phyloP scores from a whole-genome alignment of 441 rosid genomes.

The Brassica balearica region DNA sequence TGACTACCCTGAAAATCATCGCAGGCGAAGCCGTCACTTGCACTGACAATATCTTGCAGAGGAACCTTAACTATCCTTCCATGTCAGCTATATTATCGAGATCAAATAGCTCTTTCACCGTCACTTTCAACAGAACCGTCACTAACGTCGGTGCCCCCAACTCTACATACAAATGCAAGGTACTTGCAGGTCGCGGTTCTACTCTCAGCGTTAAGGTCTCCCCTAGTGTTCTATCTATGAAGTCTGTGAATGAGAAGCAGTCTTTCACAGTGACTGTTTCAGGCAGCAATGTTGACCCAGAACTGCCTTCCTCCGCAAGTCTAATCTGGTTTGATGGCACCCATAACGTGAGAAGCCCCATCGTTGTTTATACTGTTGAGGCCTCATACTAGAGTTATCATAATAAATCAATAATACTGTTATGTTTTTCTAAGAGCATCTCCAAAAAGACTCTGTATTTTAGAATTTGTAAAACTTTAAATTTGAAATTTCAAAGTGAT shows the following conservation, averaged over 20 bases:
- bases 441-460: too few species aligned
- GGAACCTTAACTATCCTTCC: constrained; percentile 42
- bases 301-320: constrained; percentile 34
- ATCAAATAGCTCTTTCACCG: constrained; percentile 24
- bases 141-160: constrained; percentile 53
- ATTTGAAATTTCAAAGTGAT: too few species aligned
- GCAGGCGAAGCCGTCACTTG: constrained; percentile 28
- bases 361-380: constrained; percentile 35
- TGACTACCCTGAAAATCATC: neutral
- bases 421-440: neutral
- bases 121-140: constrained; percentile 51
- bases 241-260: constrained; percentile 43
- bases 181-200: constrained; percentile 14
- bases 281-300: neutral
- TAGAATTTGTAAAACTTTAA: too few species aligned
- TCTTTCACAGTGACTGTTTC: constrained; percentile 45
- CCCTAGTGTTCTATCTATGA: constrained; percentile 47
- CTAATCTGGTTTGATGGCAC: constrained; percentile 53
- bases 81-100: constrained; percentile 18
- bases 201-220: constrained; percentile 40
- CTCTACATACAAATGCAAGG: constrained; percentile 48
- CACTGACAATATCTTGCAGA: neutral
- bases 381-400: neutral
- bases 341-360: constrained; percentile 52
- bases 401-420: neutral